phyloP scores from a whole-genome alignment of 768 basidiomycete genomes.

The Baorangia bicolor region DNA sequence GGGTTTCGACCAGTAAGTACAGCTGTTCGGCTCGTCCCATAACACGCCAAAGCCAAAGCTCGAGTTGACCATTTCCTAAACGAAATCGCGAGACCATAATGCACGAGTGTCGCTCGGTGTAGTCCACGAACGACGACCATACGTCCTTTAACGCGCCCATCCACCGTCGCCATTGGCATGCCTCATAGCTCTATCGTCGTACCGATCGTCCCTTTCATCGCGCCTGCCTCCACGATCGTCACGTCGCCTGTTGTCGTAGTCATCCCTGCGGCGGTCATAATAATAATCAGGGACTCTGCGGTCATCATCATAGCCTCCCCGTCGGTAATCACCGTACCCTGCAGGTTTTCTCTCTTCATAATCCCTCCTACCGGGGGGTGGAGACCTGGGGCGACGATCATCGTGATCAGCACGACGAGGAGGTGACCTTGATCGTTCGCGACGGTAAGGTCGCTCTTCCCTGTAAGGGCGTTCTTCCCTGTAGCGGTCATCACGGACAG shows the following conservation, averaged over 20 bases:
- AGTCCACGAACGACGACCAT: conserved; percentile 37
- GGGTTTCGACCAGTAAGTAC: conserved; percentile 41
- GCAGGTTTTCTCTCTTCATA: conserved; percentile 83
- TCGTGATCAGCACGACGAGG: conserved; percentile 69
- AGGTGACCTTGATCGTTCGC: conserved; percentile 84
- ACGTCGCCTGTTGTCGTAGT: conserved; percentile 53
- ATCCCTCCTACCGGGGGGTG: conserved; percentile 72
- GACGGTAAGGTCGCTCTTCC: conserved; percentile 54
- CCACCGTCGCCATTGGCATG: conserved; percentile 76
- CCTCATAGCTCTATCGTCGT: conserved; percentile 72
- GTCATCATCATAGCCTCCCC: conserved; percentile 77
- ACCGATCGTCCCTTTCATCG: conserved; percentile 82
- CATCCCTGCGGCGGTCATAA: conserved; percentile 88
- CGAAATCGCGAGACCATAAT: conserved; percentile 45
- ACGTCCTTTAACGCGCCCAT: conserved; percentile 66
- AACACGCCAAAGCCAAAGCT: conserved; percentile 38
- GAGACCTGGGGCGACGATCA: conserved; percentile 81
- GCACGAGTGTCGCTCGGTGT: conserved; percentile 29
- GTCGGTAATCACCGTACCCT: conserved; percentile 90
- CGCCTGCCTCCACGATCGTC: conserved; percentile 73
- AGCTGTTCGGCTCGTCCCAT: conserved; percentile 37
- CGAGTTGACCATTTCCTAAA: conserved; percentile 48
- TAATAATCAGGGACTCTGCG: conserved; percentile 81
- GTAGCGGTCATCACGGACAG: conserved; percentile 53
- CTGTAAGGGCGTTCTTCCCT: conserved; percentile 58